Conservation (phyloP, 2,329 filamentous ascomycete genomes). For the Penicillium sp. region DNA sequence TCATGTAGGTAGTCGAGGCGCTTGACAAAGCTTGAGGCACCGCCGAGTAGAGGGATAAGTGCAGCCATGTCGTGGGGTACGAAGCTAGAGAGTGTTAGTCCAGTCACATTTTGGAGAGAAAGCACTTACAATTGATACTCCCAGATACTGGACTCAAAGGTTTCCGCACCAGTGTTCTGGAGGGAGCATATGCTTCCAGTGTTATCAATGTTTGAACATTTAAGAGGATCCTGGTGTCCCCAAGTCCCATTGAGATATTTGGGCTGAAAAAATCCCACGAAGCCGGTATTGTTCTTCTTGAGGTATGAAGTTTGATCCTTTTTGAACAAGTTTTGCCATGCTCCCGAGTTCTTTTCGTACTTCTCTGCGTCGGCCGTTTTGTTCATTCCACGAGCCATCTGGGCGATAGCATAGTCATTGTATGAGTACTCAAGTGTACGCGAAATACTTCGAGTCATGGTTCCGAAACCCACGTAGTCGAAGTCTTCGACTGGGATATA, state of each 20-base stretch:
- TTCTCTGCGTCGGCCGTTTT: conserved; percentile 56
- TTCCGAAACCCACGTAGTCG: conserved; percentile 66
- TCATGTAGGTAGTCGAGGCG: conserved; percentile 67
- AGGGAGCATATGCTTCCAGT: conserved; percentile 34
- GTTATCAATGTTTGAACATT: conserved; percentile 58
- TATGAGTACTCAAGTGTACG: conserved; percentile 76
- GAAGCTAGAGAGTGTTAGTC: conserved; percentile 53
- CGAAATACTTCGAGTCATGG: conserved; percentile 69
- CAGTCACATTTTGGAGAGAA: background rate
- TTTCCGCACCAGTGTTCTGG: conserved; percentile 34
- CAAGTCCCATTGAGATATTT: conserved; percentile 68
- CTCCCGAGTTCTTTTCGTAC: conserved; percentile 60
- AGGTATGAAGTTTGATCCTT: conserved; percentile 59
- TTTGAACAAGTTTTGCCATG: conserved; percentile 71
- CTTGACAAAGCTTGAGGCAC: conserved; percentile 54
- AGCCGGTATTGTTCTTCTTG: conserved; percentile 64
- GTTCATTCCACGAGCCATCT: conserved; percentile 61
- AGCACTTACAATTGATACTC: conserved; percentile 51
- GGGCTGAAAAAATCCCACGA: conserved; percentile 71
- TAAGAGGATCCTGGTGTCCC: conserved; percentile 63
- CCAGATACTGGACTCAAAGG: conserved; percentile 39
- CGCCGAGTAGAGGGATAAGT: conserved; percentile 61
- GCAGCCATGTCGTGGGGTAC: conserved; percentile 51
- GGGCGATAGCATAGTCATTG: conserved; percentile 68
- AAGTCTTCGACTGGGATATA: conserved; percentile 73